Evolutionary conservation across 805 yeast genomes (phyloP), one percentile per base, ranked within the genome.

Genomic region (Candida coleopterorum): DNA sequence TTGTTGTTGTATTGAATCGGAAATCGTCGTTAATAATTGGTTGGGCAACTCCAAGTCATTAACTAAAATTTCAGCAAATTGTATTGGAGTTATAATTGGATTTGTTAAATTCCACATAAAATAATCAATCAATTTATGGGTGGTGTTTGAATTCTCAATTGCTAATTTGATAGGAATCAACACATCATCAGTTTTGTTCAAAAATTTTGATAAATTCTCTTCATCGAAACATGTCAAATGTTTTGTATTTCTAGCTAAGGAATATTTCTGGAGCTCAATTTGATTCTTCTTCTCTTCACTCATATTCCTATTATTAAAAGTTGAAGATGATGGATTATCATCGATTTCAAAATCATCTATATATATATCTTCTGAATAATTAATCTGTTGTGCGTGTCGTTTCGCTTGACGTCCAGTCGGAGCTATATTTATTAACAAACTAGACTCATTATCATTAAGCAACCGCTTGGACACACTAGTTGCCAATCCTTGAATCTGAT

Each of bases 1-100:
- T 57, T 89, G 97, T 37, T 85, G 81, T 39, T 72, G 75, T 39
- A 93, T 85, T 9, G 89, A 76, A 15, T 73, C 74, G 0, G 82
- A 71, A 25, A 93, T 79, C 43, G 74, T 78, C 30, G 66, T 60
- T 47, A 82, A 86, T 37, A 79, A 70, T 7, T 74, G 68, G 18
- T 64, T 72, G 4, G 94, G 85, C 25, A 93, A 72, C 41, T 88
- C 96, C 45, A 93, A 68, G 48, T 93, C 98, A 38, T 77, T 75
- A 50, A 94, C 81, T 49, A 89, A 74, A 18, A 86, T 74, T 10
- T 75, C 66, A 0, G 96, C 90, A 62, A 79, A 73, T 39, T 79
- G 75, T 41, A 79, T 85, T 1, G 95, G 95, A 2, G 86, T 76
- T 17, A 83, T 60, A 17, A 79, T 64, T 4, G 71, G 56, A 47